These are phyloP conservation scores for Aspergillus sp. DNA, from an alignment of 2,329 filamentous ascomycete species.

Conservation along the genomic window DNA sequence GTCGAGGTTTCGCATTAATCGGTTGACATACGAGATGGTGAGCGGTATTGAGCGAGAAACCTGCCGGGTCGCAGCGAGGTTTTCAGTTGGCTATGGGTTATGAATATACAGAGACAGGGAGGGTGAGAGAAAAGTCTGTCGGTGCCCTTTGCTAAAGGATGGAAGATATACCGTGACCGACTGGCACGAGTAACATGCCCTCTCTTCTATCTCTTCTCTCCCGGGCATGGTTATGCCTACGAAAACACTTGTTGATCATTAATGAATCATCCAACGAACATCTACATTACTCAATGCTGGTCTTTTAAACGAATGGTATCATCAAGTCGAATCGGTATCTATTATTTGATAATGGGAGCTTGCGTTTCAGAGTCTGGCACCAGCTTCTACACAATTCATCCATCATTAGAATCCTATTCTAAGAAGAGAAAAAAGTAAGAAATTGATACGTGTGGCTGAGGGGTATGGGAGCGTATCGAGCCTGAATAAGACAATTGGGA, in stretches of 20 bases:
- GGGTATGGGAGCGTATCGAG: too few species aligned
- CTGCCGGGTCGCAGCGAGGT: background rate
- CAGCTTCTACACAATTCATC: conserved; percentile 17
- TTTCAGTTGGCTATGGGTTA: background rate
- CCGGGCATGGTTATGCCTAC: background rate
- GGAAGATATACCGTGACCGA: too few species aligned
- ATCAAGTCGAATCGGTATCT: background rate
- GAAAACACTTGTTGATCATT: background rate
- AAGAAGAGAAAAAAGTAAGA: conserved; percentile 3
- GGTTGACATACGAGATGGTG: background rate
- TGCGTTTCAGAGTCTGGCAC: conserved; percentile 20
- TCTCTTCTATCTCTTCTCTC: too few species aligned
- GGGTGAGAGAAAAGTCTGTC: background rate
- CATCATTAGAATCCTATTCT: conserved; percentile 15
- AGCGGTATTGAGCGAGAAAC: too few species aligned
- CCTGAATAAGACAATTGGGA: too few species aligned
- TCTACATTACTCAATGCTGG: background rate
- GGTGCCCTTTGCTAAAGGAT: too few species aligned
- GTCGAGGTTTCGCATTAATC: conserved; percentile 66
- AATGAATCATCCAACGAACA: background rate
- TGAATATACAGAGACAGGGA: background rate
- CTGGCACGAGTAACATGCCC: too few species aligned
- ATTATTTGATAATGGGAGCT: too few species aligned
- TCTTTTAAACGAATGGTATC: background rate
- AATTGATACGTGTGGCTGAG: too few species aligned